Base-by-base conservation (phyloP, 2,329 filamentous ascomycete species). In the Cercospora zeina region DNA sequence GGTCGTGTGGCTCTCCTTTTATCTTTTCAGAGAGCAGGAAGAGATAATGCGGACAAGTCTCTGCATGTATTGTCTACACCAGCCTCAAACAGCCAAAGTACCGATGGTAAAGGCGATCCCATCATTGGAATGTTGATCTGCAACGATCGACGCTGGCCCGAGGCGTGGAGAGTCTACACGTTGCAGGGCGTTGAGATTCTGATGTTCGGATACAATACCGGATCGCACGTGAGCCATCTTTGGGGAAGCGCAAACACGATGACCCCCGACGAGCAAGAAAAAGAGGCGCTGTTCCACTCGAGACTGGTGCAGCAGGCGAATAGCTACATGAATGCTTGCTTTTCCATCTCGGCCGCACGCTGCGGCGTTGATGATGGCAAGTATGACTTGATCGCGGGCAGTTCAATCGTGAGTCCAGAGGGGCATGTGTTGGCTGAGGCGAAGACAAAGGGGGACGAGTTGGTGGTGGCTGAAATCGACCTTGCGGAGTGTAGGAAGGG, bases 131-230 rank as follows among this genome's bases (percentile, higher is more conserved):
- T 83, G 81, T 75, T 84, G 69, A 71, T 69, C 62, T 84, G 82
- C 72, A 85, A 84, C 66, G 82, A 84, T 69, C 72, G 81, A 4
- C 75, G 82, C 7, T 84, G 82, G 82, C 75, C 80, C 1, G 82
- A 84, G 66, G 78, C 77, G 0, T 85, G 82, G 82, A 72, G 82
- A 34, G 75, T 75, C 16, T 81, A 83, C 65, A 80, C 81, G 0
- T 73, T 84, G 6, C 80, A 83, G 66, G 81, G 81, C 6, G 77
- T 77, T 2, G 81, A 83, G 69, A 65, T 83, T 7, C 70, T 81
- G 4, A 71, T 78, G 59, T 81, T 80, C 54, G 82, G 82, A 1
- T 83, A 82, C 69, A 68, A 68, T 31, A 65, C 66, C 14, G 70
- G 67, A 6, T 76, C 77, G 0, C 82, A 77, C 66, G 80, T 81